Evolutionary conservation across 768 basidiomycete genomes (phyloP).

Genomic region (Collybia sordida): DNA sequence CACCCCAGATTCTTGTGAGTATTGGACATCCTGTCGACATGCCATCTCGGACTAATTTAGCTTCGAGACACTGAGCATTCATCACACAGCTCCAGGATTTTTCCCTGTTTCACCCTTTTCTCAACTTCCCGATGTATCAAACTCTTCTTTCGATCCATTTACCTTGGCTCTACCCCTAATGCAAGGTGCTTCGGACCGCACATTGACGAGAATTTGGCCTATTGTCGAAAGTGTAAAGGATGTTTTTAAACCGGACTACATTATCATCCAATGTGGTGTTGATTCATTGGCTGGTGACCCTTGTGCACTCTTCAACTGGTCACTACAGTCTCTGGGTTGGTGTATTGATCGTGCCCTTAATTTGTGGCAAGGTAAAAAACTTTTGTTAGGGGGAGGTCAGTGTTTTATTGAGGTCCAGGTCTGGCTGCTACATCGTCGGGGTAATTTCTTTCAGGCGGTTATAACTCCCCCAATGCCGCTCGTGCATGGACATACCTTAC

Average conservation of each 20-base stretch:
- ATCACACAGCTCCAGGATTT: constrained; percentile 82
- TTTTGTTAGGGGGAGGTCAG: constrained; percentile 78
- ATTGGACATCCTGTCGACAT: not conserved
- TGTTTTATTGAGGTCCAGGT: constrained; percentile 6
- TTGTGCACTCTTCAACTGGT: constrained; percentile 72
- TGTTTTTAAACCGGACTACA: constrained; percentile 71
- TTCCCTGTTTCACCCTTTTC: constrained; percentile 67
- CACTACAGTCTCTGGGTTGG: constrained; percentile 65
- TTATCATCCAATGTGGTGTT: constrained; percentile 84
- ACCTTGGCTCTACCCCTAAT: constrained; percentile 80
- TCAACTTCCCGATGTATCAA: constrained; percentile 37
- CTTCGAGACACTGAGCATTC: constrained; percentile 74
- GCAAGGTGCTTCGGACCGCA: constrained; percentile 64
- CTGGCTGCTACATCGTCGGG: constrained; percentile 10
- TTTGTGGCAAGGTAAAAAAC: constrained; percentile 57
- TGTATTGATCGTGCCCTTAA: constrained; percentile 51
- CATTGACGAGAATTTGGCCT: constrained; percentile 65
- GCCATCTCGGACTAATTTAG: not conserved
- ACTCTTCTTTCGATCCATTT: constrained; percentile 50
- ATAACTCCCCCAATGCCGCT: constrained; percentile 80
- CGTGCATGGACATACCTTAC: constrained; percentile 87
- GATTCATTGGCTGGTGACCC: constrained; percentile 89
- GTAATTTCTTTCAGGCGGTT: constrained; percentile 62
- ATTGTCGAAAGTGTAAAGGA: constrained; percentile 59
- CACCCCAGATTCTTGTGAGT: constrained; percentile 49